phyloP scores from a whole-genome alignment of 305 asterid species.

The Ruellia speciosa region DNA sequence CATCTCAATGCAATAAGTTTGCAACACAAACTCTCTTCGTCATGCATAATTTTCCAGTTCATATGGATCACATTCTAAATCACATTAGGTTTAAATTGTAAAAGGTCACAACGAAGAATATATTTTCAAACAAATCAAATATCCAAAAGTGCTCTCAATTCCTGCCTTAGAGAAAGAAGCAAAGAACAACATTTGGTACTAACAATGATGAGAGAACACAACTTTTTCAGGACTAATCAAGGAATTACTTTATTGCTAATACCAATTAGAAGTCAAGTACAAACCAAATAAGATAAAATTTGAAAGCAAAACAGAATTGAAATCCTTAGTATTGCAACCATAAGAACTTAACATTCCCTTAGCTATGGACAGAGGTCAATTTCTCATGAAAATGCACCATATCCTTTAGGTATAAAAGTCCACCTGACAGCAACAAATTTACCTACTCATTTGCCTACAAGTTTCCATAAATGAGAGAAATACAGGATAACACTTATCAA shows the following conservation, averaged over 20 bases:
- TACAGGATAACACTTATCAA: constrained; percentile 15
- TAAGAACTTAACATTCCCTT: neutral
- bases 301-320: neutral
- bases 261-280: neutral
- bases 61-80: neutral
- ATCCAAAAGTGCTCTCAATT: neutral
- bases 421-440: neutral
- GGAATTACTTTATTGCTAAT: neutral
- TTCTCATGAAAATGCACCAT: neutral
- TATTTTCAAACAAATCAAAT: constrained; percentile 1
- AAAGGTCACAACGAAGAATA: neutral
- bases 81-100: neutral
- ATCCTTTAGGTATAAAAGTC: constrained; percentile 2
- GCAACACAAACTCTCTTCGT: constrained; percentile 1
- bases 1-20: constrained; percentile 3
- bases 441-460: constrained; percentile 7
- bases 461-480: constrained; percentile 14
- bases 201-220: too few species aligned
- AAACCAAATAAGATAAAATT: neutral
- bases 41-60: neutral
- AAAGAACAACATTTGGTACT: too few species aligned
- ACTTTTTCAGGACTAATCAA: neutral
- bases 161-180: neutral
- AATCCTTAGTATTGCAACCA: constrained; percentile 1
- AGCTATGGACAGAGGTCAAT: neutral